Conservation (phyloP, 768 basidiomycete genomes). For the Russula lepida region DNA sequence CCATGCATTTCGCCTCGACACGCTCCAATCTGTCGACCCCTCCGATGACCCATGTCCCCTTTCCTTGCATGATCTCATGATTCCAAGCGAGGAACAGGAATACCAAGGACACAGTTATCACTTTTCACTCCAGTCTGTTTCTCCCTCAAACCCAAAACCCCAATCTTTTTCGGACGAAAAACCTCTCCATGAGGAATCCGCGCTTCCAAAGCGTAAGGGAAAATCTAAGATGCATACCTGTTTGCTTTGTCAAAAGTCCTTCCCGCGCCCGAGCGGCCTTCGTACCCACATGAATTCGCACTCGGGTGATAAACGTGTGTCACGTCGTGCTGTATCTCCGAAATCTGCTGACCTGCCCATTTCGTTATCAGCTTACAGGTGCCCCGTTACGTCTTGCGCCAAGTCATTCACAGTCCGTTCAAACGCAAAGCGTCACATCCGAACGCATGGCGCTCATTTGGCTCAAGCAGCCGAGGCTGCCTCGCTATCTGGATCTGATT, state of each 20-base stretch:
- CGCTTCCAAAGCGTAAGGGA: conserved; percentile 20
- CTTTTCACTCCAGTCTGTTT: conserved; percentile 9
- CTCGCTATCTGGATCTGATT: conserved; percentile 1
- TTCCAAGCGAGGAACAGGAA: conserved; percentile 15
- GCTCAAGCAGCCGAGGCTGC: conserved; percentile 4
- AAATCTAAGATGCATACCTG: conserved; percentile 37
- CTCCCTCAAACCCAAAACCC: conserved; percentile 6
- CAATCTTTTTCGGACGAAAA: conserved; percentile 1
- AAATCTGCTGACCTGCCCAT: not conserved
- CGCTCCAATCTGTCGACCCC: conserved; percentile 18
- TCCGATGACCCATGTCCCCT: conserved; percentile 21
- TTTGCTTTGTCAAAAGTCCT: conserved; percentile 29
- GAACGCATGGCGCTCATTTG: conserved; percentile 57
- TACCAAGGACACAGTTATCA: conserved; percentile 19
- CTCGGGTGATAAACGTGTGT: conserved; percentile 36
- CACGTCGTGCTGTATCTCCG: not conserved
- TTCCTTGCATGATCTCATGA: conserved; percentile 19
- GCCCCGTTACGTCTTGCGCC: conserved; percentile 49
- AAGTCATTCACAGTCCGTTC: conserved; percentile 71
- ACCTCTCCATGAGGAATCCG: not conserved
- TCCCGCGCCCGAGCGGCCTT: conserved; percentile 37
- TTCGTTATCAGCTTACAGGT: conserved; percentile 32
- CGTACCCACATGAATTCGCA: conserved; percentile 39
- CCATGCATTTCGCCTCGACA: conserved; percentile 16
- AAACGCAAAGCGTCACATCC: conserved; percentile 71